phyloP scores from a whole-genome alignment of 208 protist genomes.

The Trypanosoma boissoni region DNA sequence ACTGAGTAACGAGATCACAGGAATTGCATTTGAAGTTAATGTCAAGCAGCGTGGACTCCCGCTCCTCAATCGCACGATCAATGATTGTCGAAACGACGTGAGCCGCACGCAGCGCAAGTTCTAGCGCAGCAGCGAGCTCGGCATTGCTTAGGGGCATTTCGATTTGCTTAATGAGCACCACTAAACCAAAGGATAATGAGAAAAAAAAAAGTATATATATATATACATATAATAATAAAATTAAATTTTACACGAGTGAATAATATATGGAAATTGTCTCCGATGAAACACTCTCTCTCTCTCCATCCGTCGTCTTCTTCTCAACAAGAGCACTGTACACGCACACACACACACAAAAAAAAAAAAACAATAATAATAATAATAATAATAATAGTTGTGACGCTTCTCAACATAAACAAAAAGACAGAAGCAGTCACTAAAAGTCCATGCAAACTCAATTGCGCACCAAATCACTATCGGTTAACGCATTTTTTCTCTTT shows the following conservation, averaged over 20 bases:
- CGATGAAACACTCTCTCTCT: background rate
- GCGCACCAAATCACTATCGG: too few relatives aligned
- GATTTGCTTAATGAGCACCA: background rate
- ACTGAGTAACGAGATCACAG: constrained; percentile 68
- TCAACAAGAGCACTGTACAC: too few relatives aligned
- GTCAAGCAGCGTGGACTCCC: constrained; percentile 23
- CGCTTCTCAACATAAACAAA: too few relatives aligned
- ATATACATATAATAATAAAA: constrained; percentile 2
- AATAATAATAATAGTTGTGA: background rate
- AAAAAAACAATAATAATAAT: background rate
- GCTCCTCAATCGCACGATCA: constrained; percentile 60
- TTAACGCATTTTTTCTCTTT: too few relatives aligned
- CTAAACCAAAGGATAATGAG: background rate
- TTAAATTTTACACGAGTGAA: background rate
- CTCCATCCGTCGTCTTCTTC: too few relatives aligned
- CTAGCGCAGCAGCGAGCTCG: constrained; percentile 59
- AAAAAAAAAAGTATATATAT: constrained; percentile 9
- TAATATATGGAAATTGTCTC: background rate
- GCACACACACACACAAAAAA: background rate
- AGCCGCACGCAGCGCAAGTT: constrained; percentile 57
- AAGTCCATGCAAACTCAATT: too few relatives aligned
- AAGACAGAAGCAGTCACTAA: too few relatives aligned
- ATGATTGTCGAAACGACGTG: constrained; percentile 55
- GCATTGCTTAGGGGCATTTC: constrained; percentile 40
- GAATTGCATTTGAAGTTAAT: constrained; percentile 41